Conservation (phyloP, 2,329 filamentous ascomycete genomes). For the Aspergillus hiratsukae region DNA sequence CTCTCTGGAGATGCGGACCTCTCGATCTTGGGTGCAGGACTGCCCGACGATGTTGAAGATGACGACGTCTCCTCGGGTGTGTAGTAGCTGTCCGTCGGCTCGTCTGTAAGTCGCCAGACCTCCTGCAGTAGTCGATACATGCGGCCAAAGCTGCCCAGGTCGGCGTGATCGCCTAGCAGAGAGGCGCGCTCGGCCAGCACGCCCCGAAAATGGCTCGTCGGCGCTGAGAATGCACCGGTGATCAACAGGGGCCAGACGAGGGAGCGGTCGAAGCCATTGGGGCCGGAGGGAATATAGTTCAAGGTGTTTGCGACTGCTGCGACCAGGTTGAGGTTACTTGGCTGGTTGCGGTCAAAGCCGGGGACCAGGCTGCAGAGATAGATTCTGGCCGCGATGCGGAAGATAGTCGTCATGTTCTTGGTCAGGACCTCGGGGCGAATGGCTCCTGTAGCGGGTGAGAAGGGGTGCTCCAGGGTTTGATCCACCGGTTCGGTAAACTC, state of each 20-base stretch:
- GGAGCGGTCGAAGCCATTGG: slow-evolving; percentile 79
- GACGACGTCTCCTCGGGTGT: slow-evolving; percentile 8
- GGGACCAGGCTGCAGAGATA: slow-evolving; percentile 96
- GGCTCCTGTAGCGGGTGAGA: slow-evolving; percentile 57
- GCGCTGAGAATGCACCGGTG: slow-evolving; percentile 71
- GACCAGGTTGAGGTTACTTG: slow-evolving; percentile 70
- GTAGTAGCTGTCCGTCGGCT: slow-evolving; percentile 30
- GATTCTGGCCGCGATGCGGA: slow-evolving; percentile 87
- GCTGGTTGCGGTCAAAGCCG: slow-evolving; percentile 72
- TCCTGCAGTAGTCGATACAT: slow-evolving; percentile 74
- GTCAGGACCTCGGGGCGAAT: slow-evolving; percentile 78
- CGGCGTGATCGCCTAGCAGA: slow-evolving; percentile 70
- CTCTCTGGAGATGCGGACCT: slow-evolving; percentile 14
- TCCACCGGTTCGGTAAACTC: slow-evolving; percentile 69
- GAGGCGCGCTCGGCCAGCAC: slow-evolving; percentile 73
- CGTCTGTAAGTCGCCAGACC: slow-evolving; percentile 74
- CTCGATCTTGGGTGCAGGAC: slow-evolving; percentile 18
- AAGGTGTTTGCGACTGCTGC: slow-evolving; percentile 72
- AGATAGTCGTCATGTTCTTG: slow-evolving; percentile 83
- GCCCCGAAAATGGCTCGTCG: slow-evolving; percentile 67
- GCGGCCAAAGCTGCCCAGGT: slow-evolving; percentile 80
- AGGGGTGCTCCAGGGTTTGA: slow-evolving; percentile 57
- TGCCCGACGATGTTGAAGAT: slow-evolving; percentile 3
- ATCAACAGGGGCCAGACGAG: slow-evolving; percentile 92
- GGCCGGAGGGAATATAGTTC: slow-evolving; percentile 75